Evolutionary conservation across 495 filamentous ascomycete genomes (phyloP).

Genomic region (Daldinia decipiens): DNA sequence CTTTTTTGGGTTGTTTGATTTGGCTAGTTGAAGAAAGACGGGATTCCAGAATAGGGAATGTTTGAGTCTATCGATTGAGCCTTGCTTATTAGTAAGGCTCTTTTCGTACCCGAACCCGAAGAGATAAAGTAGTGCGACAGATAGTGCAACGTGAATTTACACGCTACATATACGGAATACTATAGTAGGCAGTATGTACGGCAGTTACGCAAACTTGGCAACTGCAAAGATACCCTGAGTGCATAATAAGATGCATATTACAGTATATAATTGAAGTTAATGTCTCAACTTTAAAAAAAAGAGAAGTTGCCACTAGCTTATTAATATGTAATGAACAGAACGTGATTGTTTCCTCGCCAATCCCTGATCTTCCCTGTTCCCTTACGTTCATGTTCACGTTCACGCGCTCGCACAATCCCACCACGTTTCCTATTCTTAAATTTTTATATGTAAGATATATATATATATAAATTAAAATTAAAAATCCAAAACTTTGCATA

Average conservation of each 20-base stretch:
- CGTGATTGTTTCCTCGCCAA: background rate
- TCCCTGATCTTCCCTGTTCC: background rate
- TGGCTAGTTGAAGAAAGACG: background rate
- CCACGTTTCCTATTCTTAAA: too few relatives aligned
- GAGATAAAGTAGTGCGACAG: background rate
- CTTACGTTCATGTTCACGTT: background rate
- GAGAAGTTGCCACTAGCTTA: background rate
- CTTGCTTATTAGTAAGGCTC: background rate
- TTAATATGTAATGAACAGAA: background rate
- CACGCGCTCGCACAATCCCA: background rate
- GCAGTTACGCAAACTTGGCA: background rate
- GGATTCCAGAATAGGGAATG: background rate
- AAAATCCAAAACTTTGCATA: background rate
- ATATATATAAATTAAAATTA: background rate
- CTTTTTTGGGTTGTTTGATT: background rate
- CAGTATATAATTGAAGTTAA: background rate
- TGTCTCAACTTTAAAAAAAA: constrained; percentile 1
- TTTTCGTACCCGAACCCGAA: background rate
- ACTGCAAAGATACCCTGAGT: background rate
- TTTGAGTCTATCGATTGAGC: background rate
- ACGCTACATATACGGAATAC: constrained; percentile 3
- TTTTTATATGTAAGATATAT: background rate
- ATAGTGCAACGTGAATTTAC: background rate
- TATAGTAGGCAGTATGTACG: constrained; percentile 3
- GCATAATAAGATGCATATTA: background rate